A percentile compares a stretch with the other conserved stretches of the same genome.
Evolutionary conservation across 1,284 basidiomycete genomes (phyloP).

Genomic region (Malassezia equina): DNA sequence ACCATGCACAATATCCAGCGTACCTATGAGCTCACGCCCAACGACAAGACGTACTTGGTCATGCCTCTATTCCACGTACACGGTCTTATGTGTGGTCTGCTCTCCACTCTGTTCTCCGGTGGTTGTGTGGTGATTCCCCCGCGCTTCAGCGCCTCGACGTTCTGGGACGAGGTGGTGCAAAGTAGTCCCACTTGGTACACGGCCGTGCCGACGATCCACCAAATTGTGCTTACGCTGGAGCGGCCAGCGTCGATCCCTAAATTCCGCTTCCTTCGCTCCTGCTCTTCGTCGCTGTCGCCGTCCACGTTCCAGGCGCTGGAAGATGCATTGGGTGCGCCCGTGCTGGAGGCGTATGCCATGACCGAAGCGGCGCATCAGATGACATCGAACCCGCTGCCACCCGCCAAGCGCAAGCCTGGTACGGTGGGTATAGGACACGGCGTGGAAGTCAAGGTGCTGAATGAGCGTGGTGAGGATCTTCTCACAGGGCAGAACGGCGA

Average conservation of each 20-base stretch:
- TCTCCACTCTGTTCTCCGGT: conserved; percentile 57
- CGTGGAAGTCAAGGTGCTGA: conserved; percentile 51
- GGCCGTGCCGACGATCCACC: conserved; percentile 52
- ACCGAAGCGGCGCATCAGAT: conserved; percentile 52
- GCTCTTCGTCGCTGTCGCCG: conserved; percentile 51
- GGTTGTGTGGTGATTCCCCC: conserved; percentile 58
- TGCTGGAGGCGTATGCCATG: conserved; percentile 52
- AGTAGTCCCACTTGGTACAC: conserved; percentile 39
- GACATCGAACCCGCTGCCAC: conserved; percentile 49
- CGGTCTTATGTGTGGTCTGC: conserved; percentile 58
- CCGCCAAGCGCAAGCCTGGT: conserved; percentile 49
- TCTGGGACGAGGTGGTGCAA: conserved; percentile 55
- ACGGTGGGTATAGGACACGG: conserved; percentile 52
- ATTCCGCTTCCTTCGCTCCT: conserved; percentile 52
- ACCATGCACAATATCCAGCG: conserved; percentile 54
- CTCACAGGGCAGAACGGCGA: conserved; percentile 49
- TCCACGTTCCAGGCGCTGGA: conserved; percentile 50
- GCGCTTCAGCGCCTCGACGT: conserved; percentile 56
- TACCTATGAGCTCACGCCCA: conserved; percentile 53
- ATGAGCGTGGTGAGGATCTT: conserved; percentile 47
- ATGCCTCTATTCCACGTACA: conserved; percentile 65
- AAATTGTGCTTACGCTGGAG: conserved; percentile 50
- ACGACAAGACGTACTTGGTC: conserved; percentile 53
- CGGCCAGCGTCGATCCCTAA: conserved; percentile 48
- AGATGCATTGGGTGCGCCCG: conserved; percentile 51